Base-by-base conservation (phyloP, 441 rosid species). In the Pelargonium citronellum region DNA sequence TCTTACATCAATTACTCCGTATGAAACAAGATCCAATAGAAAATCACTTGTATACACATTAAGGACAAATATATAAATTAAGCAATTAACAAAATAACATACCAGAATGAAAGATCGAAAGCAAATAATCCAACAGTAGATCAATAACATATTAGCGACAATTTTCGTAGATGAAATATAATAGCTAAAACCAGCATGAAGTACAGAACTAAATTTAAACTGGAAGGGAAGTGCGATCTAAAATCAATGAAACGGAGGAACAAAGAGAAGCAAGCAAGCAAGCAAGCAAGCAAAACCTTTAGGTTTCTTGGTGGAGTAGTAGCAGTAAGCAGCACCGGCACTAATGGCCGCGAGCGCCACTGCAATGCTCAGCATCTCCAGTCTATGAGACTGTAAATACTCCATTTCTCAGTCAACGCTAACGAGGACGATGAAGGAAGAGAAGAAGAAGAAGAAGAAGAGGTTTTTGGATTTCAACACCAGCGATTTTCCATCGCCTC, bases 331-430 rank as follows among this genome's bases (percentile, higher is more conserved):
- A n/a, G 92, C 75, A 13, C 81, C 84, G 1, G 82, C 86, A 43
- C 90, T 86, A 51, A 86, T 61, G 78, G 89, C 87, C n/a, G 82
- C 75, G 24, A 83, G 69, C 39, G 92, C 89, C n/a, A 86, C 80
- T 61, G 86, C 86, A 9, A 88, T 68, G 79, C 82, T 80, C 43
- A 86, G 58, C 80, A 83, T 79, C 78, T 76, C 84, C 69, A 71
- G 75, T 60, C 79, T 67, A 68, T 80, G 91, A 27, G 86, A 74
- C 58, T 76, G 83, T 10, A 76, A 60, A 43, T n/a, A 12, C 17
- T 82, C 84, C 88, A 82, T 84, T 39, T 69, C 46, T 19, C 27
- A 39, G 43, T 39, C 43, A 39, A 39, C 43, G 43, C 8, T 39
- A 39, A 17, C 61, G 61, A 55, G 4, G 22, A 15, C 19, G 22